Evolutionary conservation across 1,284 basidiomycete genomes (phyloP), one percentile per base, ranked within the genome.

Genomic region (Microbotryum intermedium): DNA sequence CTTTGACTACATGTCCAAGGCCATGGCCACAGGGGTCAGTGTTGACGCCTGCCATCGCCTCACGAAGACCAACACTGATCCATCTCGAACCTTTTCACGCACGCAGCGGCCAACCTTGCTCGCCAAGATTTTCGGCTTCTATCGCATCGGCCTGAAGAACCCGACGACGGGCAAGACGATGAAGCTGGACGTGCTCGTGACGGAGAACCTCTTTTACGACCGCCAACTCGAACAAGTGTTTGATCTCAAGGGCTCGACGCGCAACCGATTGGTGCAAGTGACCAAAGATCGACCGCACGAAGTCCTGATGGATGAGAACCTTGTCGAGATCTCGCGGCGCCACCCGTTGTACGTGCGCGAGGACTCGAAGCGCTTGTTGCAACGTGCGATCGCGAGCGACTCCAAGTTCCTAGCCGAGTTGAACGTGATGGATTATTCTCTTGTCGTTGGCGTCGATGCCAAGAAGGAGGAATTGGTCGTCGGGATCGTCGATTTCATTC

Each of bases 391-490:
- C 47, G 91, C 84, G 78, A 97, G 95, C 72, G 95, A 98, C 53
- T 70, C 78, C 44, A 76, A 80, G 5, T 98, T 98, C 76, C 77
- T 98, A 50, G 87, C 89, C 11, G 90, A 93, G 66, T 86, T 97
- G 67, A 95, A 97, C 72, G 90, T 97, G 58, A 98, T 99, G 95
- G 95, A 99, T 76, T 99, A 99, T 75, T 97, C 93, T 23, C 79
- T 99, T 20, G 86, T 98, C 46, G 90, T 93, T 26, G 95, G 94
- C 20, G 87, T 98, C 18, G 92, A 95, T 73, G 84, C 83, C 64
- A 78, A 80, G 55, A 86, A 66, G 13, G 48, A 66, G 23, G 75
- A 76, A 66, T 66, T 77, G 13, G 90, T 97, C 18, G 84, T 95
- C 45, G 94, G 95, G n/a, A 97, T 98, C 58, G 92, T 98, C 64